Base-by-base conservation (phyloP, 345 rosid species). In the Salix brachista region DNA sequence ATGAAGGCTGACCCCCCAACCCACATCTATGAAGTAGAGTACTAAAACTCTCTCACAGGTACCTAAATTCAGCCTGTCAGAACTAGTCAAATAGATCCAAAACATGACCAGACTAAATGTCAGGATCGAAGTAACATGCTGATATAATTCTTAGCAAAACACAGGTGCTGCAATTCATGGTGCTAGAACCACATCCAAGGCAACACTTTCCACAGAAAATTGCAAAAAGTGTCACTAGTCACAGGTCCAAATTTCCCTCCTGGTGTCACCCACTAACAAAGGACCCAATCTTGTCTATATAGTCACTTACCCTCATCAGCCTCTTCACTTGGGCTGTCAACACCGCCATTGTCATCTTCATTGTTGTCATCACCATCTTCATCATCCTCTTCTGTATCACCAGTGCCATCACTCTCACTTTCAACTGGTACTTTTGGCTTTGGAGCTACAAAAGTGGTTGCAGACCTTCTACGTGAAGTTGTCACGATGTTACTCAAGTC, bases 401-500 rank as follows among this genome's bases (percentile, higher is more conserved):
- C 84, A 52, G 79, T 41, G 42, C 88, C 92, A 39, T 87, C 90
- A 66, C 84, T 80, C 26, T 82, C 91, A 79, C 85, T 89, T 75
- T 83, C 89, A 37, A 81, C 89, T 10, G 91, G 88, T 78, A 88
- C 56, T 81, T 89, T 87, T 48, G 96, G 90, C 86, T 88, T 93
- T 80, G 91, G 92, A 77, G 94, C 85, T 42, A 54, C 82, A 69
- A 85, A 93, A 78, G 91, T 92, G 67, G 84, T 82, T 25, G 91
- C 72, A 18, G 94, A 79, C 84, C 97, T 87, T 84, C 96, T 90
- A 52, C 99, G 92, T 58, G 98, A 89, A 81, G 88, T 92, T 41
- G 86, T 83, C 56, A 93, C 94, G 65, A 91, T 92, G 80, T 93
- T 96, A 75, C 94, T 92, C 48, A 73, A 85, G 88, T 93, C 97